phyloP scores from a whole-genome alignment of 78 protist species.

The Dictyostelium brefeldianum region DNA sequence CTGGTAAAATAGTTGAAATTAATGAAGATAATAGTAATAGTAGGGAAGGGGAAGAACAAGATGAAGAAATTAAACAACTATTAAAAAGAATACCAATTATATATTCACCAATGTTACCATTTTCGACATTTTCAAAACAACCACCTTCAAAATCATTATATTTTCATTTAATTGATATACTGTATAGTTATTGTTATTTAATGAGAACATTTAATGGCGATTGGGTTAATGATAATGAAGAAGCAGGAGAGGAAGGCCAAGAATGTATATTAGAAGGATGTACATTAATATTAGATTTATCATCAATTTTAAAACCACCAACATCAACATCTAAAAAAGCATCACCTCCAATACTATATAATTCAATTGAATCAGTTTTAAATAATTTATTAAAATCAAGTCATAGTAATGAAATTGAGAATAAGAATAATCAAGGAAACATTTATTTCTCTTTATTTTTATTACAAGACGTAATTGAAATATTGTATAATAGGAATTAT shows the following conservation, averaged over 20 bases:
- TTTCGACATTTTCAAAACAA: neutral
- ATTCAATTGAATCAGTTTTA: neutral
- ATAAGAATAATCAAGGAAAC: constrained; percentile 18
- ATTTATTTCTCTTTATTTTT: constrained; percentile 30
- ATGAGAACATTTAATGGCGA: constrained; percentile 66
- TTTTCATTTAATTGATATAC: constrained; percentile 53
- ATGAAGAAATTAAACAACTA: neutral
- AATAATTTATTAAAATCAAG: constrained; percentile 10
- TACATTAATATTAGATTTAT: constrained; percentile 8
- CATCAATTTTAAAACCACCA: constrained; percentile 21
- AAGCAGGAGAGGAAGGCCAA: neutral
- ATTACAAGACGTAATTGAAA: constrained; percentile 25
- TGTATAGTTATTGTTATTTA: constrained; percentile 61
- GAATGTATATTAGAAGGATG: constrained; percentile 32
- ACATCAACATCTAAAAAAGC: neutral
- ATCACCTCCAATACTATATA: neutral
- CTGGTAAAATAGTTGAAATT: constrained; percentile 26
- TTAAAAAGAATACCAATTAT: constrained; percentile 26
- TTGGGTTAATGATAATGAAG: constrained; percentile 4
- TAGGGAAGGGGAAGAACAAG: neutral
- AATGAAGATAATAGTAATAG: neutral
- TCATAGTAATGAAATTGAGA: neutral
- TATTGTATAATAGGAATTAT: neutral
- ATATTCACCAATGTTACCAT: constrained; percentile 12
- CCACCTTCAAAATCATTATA: constrained; percentile 34